Base-by-base conservation (phyloP, 202 grass and related monocot species). In the Tripidium arundinaceum region DNA sequence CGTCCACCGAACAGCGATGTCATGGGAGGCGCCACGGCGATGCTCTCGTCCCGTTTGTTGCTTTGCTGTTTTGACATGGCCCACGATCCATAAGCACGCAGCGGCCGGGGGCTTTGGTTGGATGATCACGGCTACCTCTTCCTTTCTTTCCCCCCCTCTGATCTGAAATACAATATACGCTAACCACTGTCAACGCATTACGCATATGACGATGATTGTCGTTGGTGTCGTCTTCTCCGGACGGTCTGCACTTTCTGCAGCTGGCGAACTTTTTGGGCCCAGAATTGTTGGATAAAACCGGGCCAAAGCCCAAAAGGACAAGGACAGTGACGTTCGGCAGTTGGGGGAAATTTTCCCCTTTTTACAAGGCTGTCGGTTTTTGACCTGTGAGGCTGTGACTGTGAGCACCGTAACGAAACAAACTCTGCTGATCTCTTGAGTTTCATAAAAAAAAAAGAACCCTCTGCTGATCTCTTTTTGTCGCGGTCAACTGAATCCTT, bases 31-130 rank as follows among this genome's bases (percentile, higher is more conserved):
- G 58, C 58, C 57, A 63, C 9, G 27, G 0, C 61, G 60, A 49
- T 36, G 71, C 49, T 55, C 3, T 22, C 8, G 50, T 55, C 50
- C 18, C 7, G n/a, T 24, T 24, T 39, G 31, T 19, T 55, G 14
- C n/a, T 18, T 45, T 57, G 24, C 40, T 64, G 58, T 18, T 78
- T 50, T 78, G 75, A 79, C 76, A 34, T 14, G 40, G 40, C 47
- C 75, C 58, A 46, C 29, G 75, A 16, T 45, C 22, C 39, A 43
- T 38, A 7, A 42, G 37, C 65, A 42, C 65, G 25, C 5, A 7
- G n/a, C 21, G n/a, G n/a, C n/a, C n/a, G n/a, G n/a, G n/a, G n/a
- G n/a, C n/a, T n/a, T n/a, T n/a, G n/a, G n/a, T n/a, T n/a, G n/a
- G n/a, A n/a, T n/a, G n/a, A n/a, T n/a, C n/a, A n/a, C n/a, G n/a